These are phyloP conservation scores for Botrytis deweyae DNA, from an alignment of 2,329 filamentous ascomycete genomes.

Conservation along the genomic window DNA sequence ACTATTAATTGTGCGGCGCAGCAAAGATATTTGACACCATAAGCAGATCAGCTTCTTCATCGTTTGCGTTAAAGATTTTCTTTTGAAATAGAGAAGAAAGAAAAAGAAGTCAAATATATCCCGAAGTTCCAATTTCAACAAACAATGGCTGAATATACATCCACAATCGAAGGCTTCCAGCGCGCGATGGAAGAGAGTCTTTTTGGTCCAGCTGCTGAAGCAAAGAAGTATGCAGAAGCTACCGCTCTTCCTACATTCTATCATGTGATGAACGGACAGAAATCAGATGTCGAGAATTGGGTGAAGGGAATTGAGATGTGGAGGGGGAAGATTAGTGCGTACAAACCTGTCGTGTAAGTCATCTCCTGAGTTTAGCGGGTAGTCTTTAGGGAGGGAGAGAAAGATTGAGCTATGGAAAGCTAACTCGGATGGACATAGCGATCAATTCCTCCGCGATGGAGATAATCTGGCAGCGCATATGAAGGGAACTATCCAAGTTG, in stretches of 20 bases:
- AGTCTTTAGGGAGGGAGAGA: not conserved
- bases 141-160: constrained; percentile 2
- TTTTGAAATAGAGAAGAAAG: not conserved
- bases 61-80: not conserved
- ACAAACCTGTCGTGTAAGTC: constrained; percentile 12
- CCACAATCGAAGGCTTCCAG: constrained; percentile 10
- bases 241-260: constrained; percentile 2
- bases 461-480: constrained; percentile 4
- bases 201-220: not conserved
- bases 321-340: constrained; percentile 2
- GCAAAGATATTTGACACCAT: not conserved
- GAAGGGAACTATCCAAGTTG: not conserved
- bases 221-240: not conserved
- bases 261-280: constrained; percentile 7
- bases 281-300: not conserved
- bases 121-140: too few species aligned
- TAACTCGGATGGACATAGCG: not conserved
- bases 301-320: not conserved
- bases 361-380: not conserved
- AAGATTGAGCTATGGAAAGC: not conserved
- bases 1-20: not conserved
- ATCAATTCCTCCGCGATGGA: constrained; percentile 13
- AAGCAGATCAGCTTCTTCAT: not conserved
- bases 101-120: not conserved
- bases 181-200: constrained; percentile 6